These are phyloP conservation scores for Yamadazyma sp. DNA, from an alignment of 1,139 yeast species.

Conservation along the genomic window DNA sequence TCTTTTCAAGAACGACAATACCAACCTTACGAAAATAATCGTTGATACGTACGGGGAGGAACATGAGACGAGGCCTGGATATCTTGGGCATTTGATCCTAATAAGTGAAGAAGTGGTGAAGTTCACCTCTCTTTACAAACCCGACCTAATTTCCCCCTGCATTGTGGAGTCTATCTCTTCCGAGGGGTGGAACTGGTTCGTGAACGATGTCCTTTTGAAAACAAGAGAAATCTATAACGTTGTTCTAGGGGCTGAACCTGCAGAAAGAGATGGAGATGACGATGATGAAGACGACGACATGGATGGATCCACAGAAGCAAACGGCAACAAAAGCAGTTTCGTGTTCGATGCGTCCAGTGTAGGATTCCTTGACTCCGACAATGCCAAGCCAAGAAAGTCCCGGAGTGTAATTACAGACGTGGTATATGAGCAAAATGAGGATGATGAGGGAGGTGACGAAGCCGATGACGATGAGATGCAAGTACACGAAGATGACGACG, in stretches of 20 bases:
- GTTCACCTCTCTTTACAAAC: conserved; percentile 49
- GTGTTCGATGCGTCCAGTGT: conserved; percentile 37
- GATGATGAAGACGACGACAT: conserved; percentile 12
- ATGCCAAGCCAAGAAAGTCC: conserved; percentile 12
- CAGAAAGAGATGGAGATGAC: conserved; percentile 14
- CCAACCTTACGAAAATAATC: conserved; percentile 37
- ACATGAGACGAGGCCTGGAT: conserved; percentile 41
- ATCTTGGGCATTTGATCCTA: conserved; percentile 48
- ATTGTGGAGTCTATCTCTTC: conserved; percentile 40
- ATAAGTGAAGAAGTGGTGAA: conserved; percentile 52
- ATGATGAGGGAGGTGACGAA: conserved; percentile 6
- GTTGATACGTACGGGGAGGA: conserved; percentile 28
- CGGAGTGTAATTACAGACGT: background rate
- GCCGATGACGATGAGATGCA: background rate
- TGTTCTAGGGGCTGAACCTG: conserved; percentile 35
- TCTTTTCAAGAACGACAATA: conserved; percentile 30
- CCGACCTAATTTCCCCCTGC: conserved; percentile 46
- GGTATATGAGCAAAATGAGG: conserved; percentile 30
- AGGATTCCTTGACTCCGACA: conserved; percentile 37
- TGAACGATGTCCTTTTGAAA: conserved; percentile 40
- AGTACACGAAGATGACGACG: conserved; percentile 21
- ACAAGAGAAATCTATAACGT: conserved; percentile 50
- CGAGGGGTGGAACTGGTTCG: conserved; percentile 48
- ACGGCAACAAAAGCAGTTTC: conserved; percentile 14
- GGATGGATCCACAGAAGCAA: conserved; percentile 1